Evolutionary conservation across 495 filamentous ascomycete genomes (phyloP).

Genomic region (Xylaria flabelliformis): DNA sequence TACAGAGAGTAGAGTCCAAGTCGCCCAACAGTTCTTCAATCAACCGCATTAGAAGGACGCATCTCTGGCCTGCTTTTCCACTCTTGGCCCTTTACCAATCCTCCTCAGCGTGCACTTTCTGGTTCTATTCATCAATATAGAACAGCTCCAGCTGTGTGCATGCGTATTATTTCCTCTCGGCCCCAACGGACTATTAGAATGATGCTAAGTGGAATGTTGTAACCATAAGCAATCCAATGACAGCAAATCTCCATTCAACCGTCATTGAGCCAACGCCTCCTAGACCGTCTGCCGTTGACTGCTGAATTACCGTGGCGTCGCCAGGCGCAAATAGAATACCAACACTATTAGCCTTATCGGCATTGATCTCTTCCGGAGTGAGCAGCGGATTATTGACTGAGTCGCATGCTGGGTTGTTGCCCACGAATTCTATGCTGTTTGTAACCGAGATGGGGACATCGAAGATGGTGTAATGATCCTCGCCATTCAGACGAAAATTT

Average conservation of each 20-base stretch:
- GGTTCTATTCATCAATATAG: background rate
- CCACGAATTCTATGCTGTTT: slow-evolving; percentile 60
- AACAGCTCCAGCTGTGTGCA: background rate
- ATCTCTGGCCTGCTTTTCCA: background rate
- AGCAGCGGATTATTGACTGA: slow-evolving; percentile 52
- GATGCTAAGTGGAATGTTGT: background rate
- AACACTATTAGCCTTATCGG: slow-evolving; percentile 42
- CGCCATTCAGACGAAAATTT: slow-evolving; percentile 66
- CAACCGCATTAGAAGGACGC: background rate
- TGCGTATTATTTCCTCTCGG: background rate
- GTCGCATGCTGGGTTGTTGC: slow-evolving; percentile 53
- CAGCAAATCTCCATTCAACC: slow-evolving; percentile 26
- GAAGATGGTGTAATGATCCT: slow-evolving; percentile 71
- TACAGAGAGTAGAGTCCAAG: background rate
- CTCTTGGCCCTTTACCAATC: background rate
- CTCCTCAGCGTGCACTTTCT: background rate
- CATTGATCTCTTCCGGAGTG: slow-evolving; percentile 47
- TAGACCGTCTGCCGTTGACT: slow-evolving; percentile 35
- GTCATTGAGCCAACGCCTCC: slow-evolving; percentile 38
- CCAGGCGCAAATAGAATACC: slow-evolving; percentile 55
- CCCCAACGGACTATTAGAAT: background rate
- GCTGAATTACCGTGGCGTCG: slow-evolving; percentile 47
- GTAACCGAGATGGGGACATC: slow-evolving; percentile 70
- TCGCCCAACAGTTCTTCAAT: background rate
- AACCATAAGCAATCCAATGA: slow-evolving; percentile 21